phyloP scores from a whole-genome alignment of 495 filamentous ascomycete genomes.

The Neurospora tetraspora region DNA sequence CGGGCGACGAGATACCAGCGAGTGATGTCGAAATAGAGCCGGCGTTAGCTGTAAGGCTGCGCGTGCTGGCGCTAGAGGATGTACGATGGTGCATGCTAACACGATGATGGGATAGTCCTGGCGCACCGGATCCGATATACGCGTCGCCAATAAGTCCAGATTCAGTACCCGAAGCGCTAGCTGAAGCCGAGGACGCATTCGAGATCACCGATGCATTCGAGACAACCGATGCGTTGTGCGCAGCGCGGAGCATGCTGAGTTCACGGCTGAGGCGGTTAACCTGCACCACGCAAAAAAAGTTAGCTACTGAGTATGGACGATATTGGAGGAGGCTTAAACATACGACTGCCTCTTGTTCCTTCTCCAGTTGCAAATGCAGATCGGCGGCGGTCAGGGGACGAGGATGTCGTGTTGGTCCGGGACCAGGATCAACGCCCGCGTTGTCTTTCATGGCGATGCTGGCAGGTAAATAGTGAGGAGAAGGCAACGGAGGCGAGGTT shows the following conservation, averaged over 20 bases:
- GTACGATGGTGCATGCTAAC: slow-evolving; percentile 35
- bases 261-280: slow-evolving; percentile 89
- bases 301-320: background rate
- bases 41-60: slow-evolving; percentile 33
- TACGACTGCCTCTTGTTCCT: slow-evolving; percentile 92
- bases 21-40: slow-evolving; percentile 9
- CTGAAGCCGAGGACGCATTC: slow-evolving; percentile 62
- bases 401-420: slow-evolving; percentile 70
- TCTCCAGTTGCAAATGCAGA: slow-evolving; percentile 76
- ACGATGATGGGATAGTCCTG: slow-evolving; percentile 30
- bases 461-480: slow-evolving; percentile 6
- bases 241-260: slow-evolving; percentile 63
- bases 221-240: slow-evolving; percentile 70
- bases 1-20: slow-evolving; percentile 23
- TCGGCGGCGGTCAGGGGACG: slow-evolving; percentile 78
- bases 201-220: slow-evolving; percentile 75
- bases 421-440: slow-evolving; percentile 47
- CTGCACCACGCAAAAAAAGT: slow-evolving; percentile 28
- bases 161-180: slow-evolving; percentile 32
- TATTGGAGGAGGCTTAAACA: slow-evolving; percentile 13
- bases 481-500: slow-evolving; percentile 18
- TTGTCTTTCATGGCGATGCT: slow-evolving; percentile 40
- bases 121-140: slow-evolving; percentile 21
- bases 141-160: slow-evolving; percentile 22
- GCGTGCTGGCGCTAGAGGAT: slow-evolving; percentile 41